phyloP scores from a whole-genome alignment of 805 yeast genomes.

The Candida tammaniensis region DNA sequence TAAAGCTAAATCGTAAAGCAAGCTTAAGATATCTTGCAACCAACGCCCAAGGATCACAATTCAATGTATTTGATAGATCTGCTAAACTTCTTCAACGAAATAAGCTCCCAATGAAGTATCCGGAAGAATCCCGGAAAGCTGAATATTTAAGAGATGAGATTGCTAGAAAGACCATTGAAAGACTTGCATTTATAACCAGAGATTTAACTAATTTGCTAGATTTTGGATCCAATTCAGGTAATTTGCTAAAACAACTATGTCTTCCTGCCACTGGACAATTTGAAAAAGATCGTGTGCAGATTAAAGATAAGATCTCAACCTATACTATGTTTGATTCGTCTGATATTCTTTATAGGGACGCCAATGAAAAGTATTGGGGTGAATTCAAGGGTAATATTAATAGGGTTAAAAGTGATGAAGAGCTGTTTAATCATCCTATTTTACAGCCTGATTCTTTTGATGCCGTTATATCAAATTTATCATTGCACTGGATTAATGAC shows the following conservation, averaged over 20 bases:
- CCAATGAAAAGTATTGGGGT: slow-evolving; percentile 36
- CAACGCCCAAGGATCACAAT: slow-evolving; percentile 24
- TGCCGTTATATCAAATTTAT: slow-evolving; percentile 69
- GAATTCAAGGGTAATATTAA: slow-evolving; percentile 42
- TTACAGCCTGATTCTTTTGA: slow-evolving; percentile 49
- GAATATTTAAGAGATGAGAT: slow-evolving; percentile 77
- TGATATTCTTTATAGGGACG: slow-evolving; percentile 51
- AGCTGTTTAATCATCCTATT: slow-evolving; percentile 44
- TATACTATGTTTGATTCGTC: slow-evolving; percentile 70
- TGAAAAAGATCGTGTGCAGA: slow-evolving; percentile 51
- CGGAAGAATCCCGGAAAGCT: slow-evolving; percentile 48
- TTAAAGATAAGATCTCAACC: slow-evolving; percentile 49
- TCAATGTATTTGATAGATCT: slow-evolving; percentile 55
- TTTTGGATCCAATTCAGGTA: slow-evolving; percentile 73
- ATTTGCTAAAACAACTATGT: slow-evolving; percentile 45
- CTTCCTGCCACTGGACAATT: slow-evolving; percentile 35
- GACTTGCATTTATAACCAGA: slow-evolving; percentile 70
- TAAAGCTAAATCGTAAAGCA: no score
- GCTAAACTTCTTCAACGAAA: slow-evolving; percentile 62
- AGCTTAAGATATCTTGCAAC: slow-evolving; percentile 29
- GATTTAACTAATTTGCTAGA: slow-evolving; percentile 61
- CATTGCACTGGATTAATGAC: slow-evolving; percentile 85
- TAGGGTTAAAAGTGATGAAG: slow-evolving; percentile 68
- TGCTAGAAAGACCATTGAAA: slow-evolving; percentile 68
- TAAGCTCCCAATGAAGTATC: slow-evolving; percentile 44